Percentiles rank a stretch among this genome's conserved stretches.
Conservation (phyloP, 352 stramenopile genomes). For the Aphanomyces euteiches region DNA sequence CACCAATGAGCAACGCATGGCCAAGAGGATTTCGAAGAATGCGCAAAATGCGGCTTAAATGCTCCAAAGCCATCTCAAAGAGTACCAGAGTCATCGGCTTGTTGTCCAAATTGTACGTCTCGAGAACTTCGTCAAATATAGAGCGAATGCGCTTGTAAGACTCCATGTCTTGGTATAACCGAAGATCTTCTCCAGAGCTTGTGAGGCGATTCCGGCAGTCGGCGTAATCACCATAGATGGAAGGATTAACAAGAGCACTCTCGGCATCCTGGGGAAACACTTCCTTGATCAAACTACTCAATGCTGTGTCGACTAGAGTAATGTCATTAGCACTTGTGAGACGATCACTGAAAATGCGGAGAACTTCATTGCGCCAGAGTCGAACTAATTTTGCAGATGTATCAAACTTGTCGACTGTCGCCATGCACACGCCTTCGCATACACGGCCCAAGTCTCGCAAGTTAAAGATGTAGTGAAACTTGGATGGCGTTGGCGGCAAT, state of each 20-base stretch:
- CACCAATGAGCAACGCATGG: conserved; percentile 91
- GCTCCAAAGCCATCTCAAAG: conserved; percentile 94
- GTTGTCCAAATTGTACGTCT: conserved; percentile 93
- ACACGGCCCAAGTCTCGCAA: conserved; percentile 92
- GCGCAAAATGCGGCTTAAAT: conserved; percentile 89
- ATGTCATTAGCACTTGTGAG: conserved; percentile 87
- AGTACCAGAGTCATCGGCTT: conserved; percentile 94
- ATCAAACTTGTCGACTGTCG: conserved; percentile 87
- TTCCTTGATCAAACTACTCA: conserved; percentile 70
- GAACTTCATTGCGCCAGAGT: conserved; percentile 92
- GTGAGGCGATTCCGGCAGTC: conserved; percentile 78
- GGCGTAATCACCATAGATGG: conserved; percentile 92
- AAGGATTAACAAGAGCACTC: conserved; percentile 62
- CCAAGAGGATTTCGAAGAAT: conserved; percentile 91
- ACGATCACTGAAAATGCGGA: conserved; percentile 91
- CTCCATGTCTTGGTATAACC: conserved; percentile 93
- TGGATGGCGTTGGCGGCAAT: conserved; percentile 89
- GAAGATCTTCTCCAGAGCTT: conserved; percentile 63
- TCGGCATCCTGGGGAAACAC: conserved; percentile 67
- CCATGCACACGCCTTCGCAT: conserved; percentile 93
- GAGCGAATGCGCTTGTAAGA: conserved; percentile 85
- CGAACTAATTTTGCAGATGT: conserved; percentile 67
- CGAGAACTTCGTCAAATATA: conserved; percentile 92
- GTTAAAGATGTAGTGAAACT: conserved; percentile 98
- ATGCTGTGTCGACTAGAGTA: conserved; percentile 67